Percentiles rank a stretch among this genome's conserved stretches.
These are phyloP conservation scores for Yarrowia sp. DNA, from an alignment of 805 yeast genomes.

Conservation along the genomic window DNA sequence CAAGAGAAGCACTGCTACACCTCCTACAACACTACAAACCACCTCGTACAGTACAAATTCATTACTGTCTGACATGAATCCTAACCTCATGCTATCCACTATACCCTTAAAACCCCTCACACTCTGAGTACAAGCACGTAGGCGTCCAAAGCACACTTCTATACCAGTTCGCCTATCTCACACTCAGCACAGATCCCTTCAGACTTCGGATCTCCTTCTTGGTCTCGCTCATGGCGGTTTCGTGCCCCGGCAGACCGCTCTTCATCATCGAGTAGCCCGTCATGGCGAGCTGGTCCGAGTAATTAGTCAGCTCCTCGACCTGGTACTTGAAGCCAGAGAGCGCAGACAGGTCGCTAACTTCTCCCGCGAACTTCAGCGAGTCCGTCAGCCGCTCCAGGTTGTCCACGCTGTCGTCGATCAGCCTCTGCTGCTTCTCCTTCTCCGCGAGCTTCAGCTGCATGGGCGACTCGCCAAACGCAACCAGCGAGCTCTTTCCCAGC, in stretches of 20 bases:
- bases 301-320: constrained; percentile 21
- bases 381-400: constrained; percentile 4
- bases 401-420: constrained; percentile 6
- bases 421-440: constrained; percentile 2
- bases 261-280: constrained; percentile 10
- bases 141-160: no score
- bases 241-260: constrained; percentile 9
- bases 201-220: constrained; percentile 20
- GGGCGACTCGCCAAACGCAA: constrained; percentile 7
- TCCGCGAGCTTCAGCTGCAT: constrained; percentile 18
- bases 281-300: constrained; percentile 23
- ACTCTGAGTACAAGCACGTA: no score
- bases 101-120: no score
- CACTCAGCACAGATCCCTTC: constrained; percentile 14
- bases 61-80: no score
- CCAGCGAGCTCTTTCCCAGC: neutral
- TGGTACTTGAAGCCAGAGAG: constrained; percentile 16
- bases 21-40: no score
- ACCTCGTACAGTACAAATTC: no score
- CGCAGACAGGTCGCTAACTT: neutral
- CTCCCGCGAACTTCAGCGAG: neutral
- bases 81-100: no score
- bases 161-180: neutral
- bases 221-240: constrained; percentile 16
- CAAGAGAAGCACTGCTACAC: no score